Evolutionary conservation across 1,139 yeast genomes (phyloP).

Genomic region (Debaryomyces psychrophilus): DNA sequence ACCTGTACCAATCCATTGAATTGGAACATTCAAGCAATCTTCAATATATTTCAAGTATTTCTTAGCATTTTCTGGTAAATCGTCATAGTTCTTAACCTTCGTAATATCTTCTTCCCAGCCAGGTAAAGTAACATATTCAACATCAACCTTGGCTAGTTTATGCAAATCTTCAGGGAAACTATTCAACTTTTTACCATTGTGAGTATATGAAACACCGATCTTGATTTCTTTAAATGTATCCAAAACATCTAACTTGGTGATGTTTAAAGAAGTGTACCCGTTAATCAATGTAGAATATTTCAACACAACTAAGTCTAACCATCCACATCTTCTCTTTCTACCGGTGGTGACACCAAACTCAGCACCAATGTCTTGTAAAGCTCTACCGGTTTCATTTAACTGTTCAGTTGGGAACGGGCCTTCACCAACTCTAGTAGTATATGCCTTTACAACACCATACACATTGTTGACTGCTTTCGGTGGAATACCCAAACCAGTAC

Average conservation of each 20-base stretch:
- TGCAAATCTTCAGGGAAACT: constrained; percentile 92
- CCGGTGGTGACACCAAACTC: constrained; percentile 99
- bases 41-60: constrained; percentile 83
- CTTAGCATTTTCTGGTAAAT: constrained; percentile 86
- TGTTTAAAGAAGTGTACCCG: constrained; percentile 92
- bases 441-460: constrained; percentile 97
- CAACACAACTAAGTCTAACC: constrained; percentile 96
- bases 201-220: constrained; percentile 80
- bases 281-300: constrained; percentile 88
- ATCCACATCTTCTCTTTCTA: constrained; percentile 98
- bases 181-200: constrained; percentile 72
- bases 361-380: constrained; percentile 88
- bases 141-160: constrained; percentile 84
- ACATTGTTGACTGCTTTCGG: constrained; percentile 78
- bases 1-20: constrained; percentile 98
- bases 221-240: constrained; percentile 86
- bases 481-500: constrained; percentile 95
- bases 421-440: constrained; percentile 98
- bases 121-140: constrained; percentile 84
- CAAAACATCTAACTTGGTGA: constrained; percentile 93
- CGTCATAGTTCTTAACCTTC: constrained; percentile 64
- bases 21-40: constrained; percentile 77
- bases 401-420: constrained; percentile 99
- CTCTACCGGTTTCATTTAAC: constrained; percentile 82
- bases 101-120: constrained; percentile 95